phyloP scores from a whole-genome alignment of 306 rosid genomes.

The Hylodesmum podocarpum region DNA sequence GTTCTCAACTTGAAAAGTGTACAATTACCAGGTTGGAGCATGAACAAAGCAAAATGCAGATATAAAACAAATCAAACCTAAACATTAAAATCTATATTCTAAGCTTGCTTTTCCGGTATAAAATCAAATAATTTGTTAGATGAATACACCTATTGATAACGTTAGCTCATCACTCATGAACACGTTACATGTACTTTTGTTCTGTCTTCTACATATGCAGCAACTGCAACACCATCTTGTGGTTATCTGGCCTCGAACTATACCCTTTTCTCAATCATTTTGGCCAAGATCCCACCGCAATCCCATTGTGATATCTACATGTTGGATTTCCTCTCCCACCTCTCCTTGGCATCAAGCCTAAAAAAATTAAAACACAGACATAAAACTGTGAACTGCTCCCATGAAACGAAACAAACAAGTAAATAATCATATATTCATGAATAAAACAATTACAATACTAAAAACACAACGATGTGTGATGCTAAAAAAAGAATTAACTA shows the following conservation, averaged over 20 bases:
- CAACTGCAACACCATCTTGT: not conserved
- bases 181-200: not conserved
- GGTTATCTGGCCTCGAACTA: not conserved
- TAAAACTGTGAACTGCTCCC: not conserved
- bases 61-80: not conserved
- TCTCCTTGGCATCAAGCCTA: conserved; percentile 80
- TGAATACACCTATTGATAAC: not conserved
- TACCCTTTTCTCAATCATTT: not conserved
- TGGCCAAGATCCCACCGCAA: not conserved
- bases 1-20: not conserved
- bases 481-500: not conserved
- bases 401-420: not conserved
- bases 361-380: conserved; percentile 24
- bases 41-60: not conserved
- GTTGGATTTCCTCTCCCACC: conserved; percentile 93
- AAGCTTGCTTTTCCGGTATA: not conserved
- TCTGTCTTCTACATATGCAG: not conserved
- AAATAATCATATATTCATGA: not conserved
- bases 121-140: not conserved
- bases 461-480: not conserved
- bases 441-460: not conserved
- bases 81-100: not conserved
- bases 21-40: not conserved
- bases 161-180: not conserved
- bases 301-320: conserved; percentile 48